Evolutionary conservation across 2,329 filamentous ascomycete genomes (phyloP), one percentile per base, ranked within the genome.

Genomic region (Colletotrichum lini): DNA sequence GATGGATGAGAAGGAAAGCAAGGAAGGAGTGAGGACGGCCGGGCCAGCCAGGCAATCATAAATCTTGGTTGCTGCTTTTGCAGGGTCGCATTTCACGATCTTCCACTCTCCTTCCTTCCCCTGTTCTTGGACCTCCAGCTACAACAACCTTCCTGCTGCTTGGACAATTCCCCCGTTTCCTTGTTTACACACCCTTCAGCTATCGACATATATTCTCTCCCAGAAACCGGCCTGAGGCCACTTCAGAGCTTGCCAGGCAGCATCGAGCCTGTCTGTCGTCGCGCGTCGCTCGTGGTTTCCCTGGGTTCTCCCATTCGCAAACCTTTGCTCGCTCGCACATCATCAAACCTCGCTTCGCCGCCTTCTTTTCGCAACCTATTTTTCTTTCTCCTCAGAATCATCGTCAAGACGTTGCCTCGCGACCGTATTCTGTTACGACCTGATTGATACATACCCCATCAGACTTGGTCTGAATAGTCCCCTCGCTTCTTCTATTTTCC

Each of bases 1-100:
- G 60, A 63, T 16, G 42, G 26, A 60, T 38, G 16, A 53, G 5
- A 23, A 23, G 40, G 23, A 38, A 50, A 35, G 59, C 35, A 66
- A 26, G 56, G 45, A 59, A 61, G 30, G 44, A 59, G 16, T 12
- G 50, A 53, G 9, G 57, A 8, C 15, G 42, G 16, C 57, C 26
- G 30, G 23, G 26, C 12, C 52, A 56, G 52, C 45, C 45, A 52
- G 68, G 40, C 30, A 47, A 38, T 30, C 58, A 68, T 67, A 63
- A 62, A 63, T 68, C 53, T 58, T 68, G 65, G 68, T 58, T 45
- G 65, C 45, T 50, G 45, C 18, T 47, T 35, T 65, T 26, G 45
- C 65, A 54, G 52, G 40, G 45, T 54, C 47, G 30, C 68, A 68
- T 71, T 54, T 47, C 52, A 53, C 53, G 44, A 58, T 63, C 53